A percentile compares a stretch with the other conserved stretches of the same genome.
Evolutionary conservation across 306 rosid species (phyloP).

Genomic region (Neltuma alba): DNA sequence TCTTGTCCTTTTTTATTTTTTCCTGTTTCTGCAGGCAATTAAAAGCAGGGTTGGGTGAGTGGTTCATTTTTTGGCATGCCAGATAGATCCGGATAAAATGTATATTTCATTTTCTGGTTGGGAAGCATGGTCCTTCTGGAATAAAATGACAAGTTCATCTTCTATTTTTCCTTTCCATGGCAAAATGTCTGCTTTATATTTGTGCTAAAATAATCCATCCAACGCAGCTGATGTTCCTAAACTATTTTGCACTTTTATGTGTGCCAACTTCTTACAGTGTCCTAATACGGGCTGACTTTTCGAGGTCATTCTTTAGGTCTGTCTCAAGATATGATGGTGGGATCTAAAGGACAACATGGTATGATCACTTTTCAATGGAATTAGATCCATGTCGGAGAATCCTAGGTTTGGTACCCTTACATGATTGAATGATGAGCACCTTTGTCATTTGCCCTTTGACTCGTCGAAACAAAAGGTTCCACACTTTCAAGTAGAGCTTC

Average conservation of each 20-base stretch:
- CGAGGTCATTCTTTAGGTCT: too few species aligned
- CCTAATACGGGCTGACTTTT: too few species aligned
- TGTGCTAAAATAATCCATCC: neutral
- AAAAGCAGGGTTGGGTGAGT: conserved; percentile 35
- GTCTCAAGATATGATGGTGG: neutral
- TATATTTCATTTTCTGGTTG: conserved; percentile 54
- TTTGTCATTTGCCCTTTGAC: neutral
- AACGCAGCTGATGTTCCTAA: neutral
- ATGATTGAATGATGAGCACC: neutral
- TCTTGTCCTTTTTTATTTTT: conserved; percentile 31
- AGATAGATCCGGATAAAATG: conserved; percentile 54
- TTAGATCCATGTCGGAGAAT: neutral
- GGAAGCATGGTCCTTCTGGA: conserved; percentile 43
- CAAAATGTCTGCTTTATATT: neutral
- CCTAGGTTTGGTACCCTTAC: neutral
- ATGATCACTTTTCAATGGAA: neutral
- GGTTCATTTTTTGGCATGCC: conserved; percentile 56
- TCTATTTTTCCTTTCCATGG: conserved; percentile 1
- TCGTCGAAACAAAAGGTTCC: neutral
- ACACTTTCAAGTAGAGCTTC: neutral
- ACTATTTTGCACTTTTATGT: neutral
- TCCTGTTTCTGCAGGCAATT: conserved; percentile 26
- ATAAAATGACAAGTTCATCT: too few species aligned
- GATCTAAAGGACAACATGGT: neutral
- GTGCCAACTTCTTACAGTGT: neutral